Percentiles rank a stretch among this genome's conserved stretches.
Evolutionary conservation across 108 stramenopile genomes (phyloP).

Genomic region (Pseudonitzschia pungens): DNA sequence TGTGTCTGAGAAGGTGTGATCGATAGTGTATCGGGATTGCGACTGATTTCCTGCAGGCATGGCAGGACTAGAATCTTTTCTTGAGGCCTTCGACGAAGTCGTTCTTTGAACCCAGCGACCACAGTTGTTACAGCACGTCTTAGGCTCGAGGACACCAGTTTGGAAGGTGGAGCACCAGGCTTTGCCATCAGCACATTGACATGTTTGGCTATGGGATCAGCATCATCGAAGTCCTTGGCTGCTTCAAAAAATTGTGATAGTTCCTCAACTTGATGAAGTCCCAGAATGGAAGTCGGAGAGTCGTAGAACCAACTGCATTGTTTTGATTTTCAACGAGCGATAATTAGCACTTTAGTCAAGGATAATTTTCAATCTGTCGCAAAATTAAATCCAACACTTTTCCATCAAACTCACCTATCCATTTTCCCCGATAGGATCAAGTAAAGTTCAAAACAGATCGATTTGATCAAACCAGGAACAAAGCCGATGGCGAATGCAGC

Average conservation of each 20-base stretch:
- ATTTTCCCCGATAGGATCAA: slow-evolving; percentile 76
- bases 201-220: slow-evolving; percentile 31
- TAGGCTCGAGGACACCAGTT: slow-evolving; percentile 74
- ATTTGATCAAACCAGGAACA: slow-evolving; percentile 78
- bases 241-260: slow-evolving; percentile 66
- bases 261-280: slow-evolving; percentile 65
- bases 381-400: too few species aligned
- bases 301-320: slow-evolving; percentile 84
- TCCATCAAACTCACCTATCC: slow-evolving; percentile 43
- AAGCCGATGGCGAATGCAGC: slow-evolving; percentile 68
- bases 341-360: too few species aligned
- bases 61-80: slow-evolving; percentile 77
- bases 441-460: slow-evolving; percentile 67
- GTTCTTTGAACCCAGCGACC: slow-evolving; percentile 69
- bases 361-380: too few species aligned
- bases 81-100: slow-evolving; percentile 53
- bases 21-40: slow-evolving; percentile 88
- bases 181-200: slow-evolving; percentile 43
- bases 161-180: slow-evolving; percentile 53
- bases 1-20: slow-evolving; percentile 74
- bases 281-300: slow-evolving; percentile 65
- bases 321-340: background rate
- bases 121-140: slow-evolving; percentile 87
- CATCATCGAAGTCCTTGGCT: slow-evolving; percentile 12
- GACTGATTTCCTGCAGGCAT: slow-evolving; percentile 84